These are phyloP conservation scores for Casaregolazyma suthepensis DNA, from an alignment of 1,139 yeast species.

Conservation along the genomic window DNA sequence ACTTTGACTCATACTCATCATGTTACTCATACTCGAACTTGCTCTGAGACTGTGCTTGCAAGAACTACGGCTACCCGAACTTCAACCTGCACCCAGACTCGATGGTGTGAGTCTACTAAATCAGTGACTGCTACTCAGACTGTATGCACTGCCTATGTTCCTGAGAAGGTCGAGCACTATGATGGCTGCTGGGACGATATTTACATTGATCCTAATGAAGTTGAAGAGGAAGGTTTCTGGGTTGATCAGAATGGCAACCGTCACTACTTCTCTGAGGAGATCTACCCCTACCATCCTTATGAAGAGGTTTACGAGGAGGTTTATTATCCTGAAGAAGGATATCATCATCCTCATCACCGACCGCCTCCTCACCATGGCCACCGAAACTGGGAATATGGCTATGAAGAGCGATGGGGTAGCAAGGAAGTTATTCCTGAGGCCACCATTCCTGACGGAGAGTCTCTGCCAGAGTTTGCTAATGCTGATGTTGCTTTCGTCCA, in stretches of 20 bases:
- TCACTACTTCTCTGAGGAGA: background rate
- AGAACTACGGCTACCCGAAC: constrained; percentile 4
- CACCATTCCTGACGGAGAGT: constrained; percentile 4
- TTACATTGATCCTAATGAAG: constrained; percentile 6
- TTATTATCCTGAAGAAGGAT: background rate
- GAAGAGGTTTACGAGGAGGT: background rate
- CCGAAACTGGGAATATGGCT: constrained; percentile 4
- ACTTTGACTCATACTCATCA: constrained; percentile 4
- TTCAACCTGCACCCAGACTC: background rate
- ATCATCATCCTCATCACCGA: background rate
- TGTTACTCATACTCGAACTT: background rate
- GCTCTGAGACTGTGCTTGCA: constrained; percentile 2
- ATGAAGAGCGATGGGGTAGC: background rate
- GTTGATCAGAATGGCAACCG: background rate
- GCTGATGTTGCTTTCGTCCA: background rate
- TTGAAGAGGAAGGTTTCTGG: background rate
- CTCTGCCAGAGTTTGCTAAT: constrained; percentile 3
- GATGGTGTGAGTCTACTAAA: background rate
- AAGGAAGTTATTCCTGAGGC: constrained; percentile 5
- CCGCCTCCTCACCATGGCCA: constrained; percentile 1
- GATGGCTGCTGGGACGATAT: constrained; percentile 10
- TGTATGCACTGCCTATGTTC: constrained; percentile 5
- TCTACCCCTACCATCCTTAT: background rate
- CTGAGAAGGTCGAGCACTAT: constrained; percentile 2
- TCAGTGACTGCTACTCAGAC: constrained; percentile 5